These are phyloP conservation scores for Dichotomopilus funicola DNA, from an alignment of 2,329 filamentous ascomycete species.

Conservation along the genomic window DNA sequence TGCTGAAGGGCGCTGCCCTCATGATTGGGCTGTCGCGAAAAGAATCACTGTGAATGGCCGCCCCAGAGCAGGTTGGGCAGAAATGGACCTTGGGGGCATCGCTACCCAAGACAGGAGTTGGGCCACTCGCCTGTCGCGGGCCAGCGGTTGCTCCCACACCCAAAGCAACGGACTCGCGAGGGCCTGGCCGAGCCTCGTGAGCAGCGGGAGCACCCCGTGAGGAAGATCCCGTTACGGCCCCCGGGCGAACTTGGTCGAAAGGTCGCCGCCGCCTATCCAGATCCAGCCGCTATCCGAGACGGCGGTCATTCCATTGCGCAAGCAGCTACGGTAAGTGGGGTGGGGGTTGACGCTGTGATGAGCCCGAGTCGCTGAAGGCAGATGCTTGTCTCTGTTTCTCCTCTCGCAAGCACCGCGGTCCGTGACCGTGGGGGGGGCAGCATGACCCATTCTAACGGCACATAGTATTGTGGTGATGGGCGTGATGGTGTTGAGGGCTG, in stretches of 20 bases:
- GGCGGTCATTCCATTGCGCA: conserved; percentile 5
- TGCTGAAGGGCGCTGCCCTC: conserved; percentile 13
- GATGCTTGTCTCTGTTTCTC: neutral
- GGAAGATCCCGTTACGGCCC: neutral
- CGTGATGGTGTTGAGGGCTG: conserved; percentile 6
- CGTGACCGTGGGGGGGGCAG: neutral
- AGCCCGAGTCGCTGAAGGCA: neutral
- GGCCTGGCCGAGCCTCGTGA: conserved; percentile 21
- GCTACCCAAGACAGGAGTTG: conserved; percentile 26
- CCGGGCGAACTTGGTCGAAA: neutral
- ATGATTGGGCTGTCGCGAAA: conserved; percentile 24
- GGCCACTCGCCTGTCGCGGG: conserved; percentile 21
- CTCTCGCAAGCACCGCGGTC: neutral
- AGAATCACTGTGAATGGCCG: conserved; percentile 27
- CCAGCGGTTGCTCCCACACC: conserved; percentile 20
- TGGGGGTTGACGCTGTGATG: neutral
- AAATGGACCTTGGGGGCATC: conserved; percentile 28
- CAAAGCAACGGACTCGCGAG: conserved; percentile 13
- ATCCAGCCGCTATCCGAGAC: conserved; percentile 9
- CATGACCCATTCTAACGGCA: neutral
- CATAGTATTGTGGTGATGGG: neutral
- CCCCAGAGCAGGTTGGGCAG: conserved; percentile 27
- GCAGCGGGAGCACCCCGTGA: conserved; percentile 10
- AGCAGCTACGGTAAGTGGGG: conserved; percentile 1
- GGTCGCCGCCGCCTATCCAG: neutral